phyloP scores from a whole-genome alignment of 2,329 filamentous ascomycete species.

The Penicillium corylophilum region DNA sequence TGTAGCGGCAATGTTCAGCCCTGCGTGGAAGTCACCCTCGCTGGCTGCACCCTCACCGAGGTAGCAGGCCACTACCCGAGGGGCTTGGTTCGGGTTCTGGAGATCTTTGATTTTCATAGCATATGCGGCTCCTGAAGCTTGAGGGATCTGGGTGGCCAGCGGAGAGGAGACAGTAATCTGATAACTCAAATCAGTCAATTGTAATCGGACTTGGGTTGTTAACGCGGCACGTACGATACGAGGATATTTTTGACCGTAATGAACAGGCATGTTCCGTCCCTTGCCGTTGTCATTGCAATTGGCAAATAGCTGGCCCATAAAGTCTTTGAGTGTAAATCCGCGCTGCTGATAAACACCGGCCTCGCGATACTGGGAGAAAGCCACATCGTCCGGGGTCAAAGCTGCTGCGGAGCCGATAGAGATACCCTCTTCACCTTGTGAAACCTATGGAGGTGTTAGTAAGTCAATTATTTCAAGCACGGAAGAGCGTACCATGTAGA shows the following conservation, averaged over 20 bases:
- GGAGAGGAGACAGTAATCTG: conserved; percentile 84
- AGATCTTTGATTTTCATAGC: conserved; percentile 78
- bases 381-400: conserved; percentile 76
- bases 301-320: conserved; percentile 94
- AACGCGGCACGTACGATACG: conserved; percentile 65
- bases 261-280: conserved; percentile 95
- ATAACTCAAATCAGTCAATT: conserved; percentile 49
- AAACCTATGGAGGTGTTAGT: conserved; percentile 49
- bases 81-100: conserved; percentile 66
- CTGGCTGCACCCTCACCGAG: conserved; percentile 89
- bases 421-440: conserved; percentile 90
- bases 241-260: conserved; percentile 81
- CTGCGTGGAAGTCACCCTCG: conserved; percentile 90
- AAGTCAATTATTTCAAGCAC: rapidly evolving
- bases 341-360: conserved; percentile 87
- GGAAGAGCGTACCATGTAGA: conserved; percentile 76
- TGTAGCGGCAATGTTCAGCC: conserved; percentile 86
- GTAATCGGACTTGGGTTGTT: neutral
- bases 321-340: conserved; percentile 81
- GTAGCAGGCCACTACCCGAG: conserved; percentile 74
- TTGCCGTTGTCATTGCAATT: conserved; percentile 76
- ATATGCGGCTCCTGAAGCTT: conserved; percentile 83
- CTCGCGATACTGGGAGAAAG: conserved; percentile 94
- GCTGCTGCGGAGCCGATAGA: conserved; percentile 85
- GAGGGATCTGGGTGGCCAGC: conserved; percentile 83